Percentiles rank a stretch among this genome's conserved stretches.
These are phyloP conservation scores for Penicillium egyptiacum DNA, from an alignment of 495 filamentous ascomycete species.

Conservation along the genomic window DNA sequence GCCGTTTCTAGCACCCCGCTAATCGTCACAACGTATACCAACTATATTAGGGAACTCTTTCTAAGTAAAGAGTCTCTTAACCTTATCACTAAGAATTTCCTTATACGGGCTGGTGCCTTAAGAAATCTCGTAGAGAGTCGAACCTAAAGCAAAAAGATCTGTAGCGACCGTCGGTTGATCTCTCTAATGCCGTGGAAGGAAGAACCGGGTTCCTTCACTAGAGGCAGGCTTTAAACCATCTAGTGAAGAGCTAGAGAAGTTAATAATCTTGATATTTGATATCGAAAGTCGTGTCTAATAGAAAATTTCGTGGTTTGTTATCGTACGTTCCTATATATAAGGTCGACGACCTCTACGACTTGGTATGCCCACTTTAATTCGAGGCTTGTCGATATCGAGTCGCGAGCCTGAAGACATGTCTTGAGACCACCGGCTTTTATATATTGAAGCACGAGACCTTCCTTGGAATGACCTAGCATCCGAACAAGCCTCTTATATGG, in stretches of 20 bases:
- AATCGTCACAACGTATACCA: no score
- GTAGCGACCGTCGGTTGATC: slow-evolving; percentile 22
- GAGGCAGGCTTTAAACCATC: slow-evolving; percentile 32
- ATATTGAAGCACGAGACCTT: slow-evolving; percentile 28
- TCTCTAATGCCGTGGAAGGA: slow-evolving; percentile 23
- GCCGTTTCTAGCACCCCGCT: no score
- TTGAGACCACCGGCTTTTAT: slow-evolving; percentile 34
- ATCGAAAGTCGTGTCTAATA: slow-evolving; percentile 25
- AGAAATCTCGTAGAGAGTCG: no score
- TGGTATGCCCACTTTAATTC: slow-evolving; percentile 25
- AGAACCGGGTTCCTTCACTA: slow-evolving; percentile 24
- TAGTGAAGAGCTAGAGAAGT: slow-evolving; percentile 33
- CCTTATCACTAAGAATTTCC: no score
- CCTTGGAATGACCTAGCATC: slow-evolving; percentile 24
- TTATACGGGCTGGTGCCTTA: no score
- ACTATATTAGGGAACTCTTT: no score
- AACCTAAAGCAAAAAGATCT: no score
- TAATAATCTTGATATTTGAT: slow-evolving; percentile 32
- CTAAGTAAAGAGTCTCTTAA: no score
- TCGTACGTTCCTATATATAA: slow-evolving; percentile 32
- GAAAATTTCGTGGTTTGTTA: slow-evolving; percentile 30
- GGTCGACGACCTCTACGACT: slow-evolving; percentile 24
- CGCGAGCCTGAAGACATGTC: slow-evolving; percentile 25
- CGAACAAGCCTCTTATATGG: slow-evolving; percentile 27
- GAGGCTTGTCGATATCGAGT: slow-evolving; percentile 21